Percentiles rank a stretch among this genome's conserved stretches.
phyloP scores from a whole-genome alignment of 805 yeast species.

The Clavispora vitiphila region DNA sequence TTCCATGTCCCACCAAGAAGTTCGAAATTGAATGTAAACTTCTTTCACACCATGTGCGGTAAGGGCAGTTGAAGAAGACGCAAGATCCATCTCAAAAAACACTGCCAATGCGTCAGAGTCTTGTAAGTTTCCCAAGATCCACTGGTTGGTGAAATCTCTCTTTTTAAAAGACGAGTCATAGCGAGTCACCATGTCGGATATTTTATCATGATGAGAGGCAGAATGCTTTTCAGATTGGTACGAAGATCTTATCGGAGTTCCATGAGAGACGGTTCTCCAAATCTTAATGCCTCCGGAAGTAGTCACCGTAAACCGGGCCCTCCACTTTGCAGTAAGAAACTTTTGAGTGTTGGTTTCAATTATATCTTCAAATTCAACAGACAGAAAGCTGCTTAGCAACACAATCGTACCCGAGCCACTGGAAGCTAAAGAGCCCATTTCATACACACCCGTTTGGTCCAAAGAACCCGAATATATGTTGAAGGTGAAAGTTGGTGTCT shows the following conservation, averaged over 20 bases:
- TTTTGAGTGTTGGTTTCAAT: slow-evolving; percentile 9
- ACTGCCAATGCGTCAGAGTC: slow-evolving; percentile 22
- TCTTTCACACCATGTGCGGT: slow-evolving; percentile 16
- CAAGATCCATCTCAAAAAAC: slow-evolving; percentile 31
- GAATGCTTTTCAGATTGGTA: slow-evolving; percentile 19
- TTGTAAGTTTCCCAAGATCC: slow-evolving; percentile 26
- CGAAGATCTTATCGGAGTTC: slow-evolving; percentile 31
- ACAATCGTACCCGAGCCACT: slow-evolving; percentile 30
- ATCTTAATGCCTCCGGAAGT: slow-evolving; percentile 32
- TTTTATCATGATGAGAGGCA: slow-evolving; percentile 22
- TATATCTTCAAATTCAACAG: slow-evolving; percentile 17
- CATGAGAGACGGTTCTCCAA: slow-evolving; percentile 26
- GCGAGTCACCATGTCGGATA: slow-evolving; percentile 27
- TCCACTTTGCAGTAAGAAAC: slow-evolving; percentile 1
- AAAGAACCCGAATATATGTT: slow-evolving; percentile 33
- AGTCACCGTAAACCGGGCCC: slow-evolving; percentile 20
- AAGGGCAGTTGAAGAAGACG: slow-evolving; percentile 16
- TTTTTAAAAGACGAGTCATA: slow-evolving; percentile 30
- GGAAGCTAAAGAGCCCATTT: slow-evolving; percentile 32
- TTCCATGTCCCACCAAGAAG: slow-evolving; percentile 24
- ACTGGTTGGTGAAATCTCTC: slow-evolving; percentile 33
- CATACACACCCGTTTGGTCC: slow-evolving; percentile 41
- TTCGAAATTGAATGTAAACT: slow-evolving; percentile 28
- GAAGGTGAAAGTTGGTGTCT: slow-evolving; percentile 22
- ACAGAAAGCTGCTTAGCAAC: slow-evolving; percentile 25